Conservation (phyloP, 768 basidiomycete species). For the Tricholoma matsutake region DNA sequence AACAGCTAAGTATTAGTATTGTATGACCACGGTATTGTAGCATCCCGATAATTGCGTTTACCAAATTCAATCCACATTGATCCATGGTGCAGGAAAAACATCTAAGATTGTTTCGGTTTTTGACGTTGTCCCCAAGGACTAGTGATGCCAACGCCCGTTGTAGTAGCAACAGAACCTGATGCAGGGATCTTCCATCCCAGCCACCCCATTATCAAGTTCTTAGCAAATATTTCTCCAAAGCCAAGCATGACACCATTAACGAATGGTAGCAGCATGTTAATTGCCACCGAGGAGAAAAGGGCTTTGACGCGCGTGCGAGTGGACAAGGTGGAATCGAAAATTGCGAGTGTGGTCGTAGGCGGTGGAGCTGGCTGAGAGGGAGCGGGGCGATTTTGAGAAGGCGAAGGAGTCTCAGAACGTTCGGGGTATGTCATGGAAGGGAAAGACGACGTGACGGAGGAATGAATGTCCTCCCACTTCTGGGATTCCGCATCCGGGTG, state of each 20-base stretch:
- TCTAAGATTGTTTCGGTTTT: slow-evolving; percentile 16
- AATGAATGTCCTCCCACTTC: slow-evolving; percentile 74
- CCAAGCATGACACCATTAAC: slow-evolving; percentile 95
- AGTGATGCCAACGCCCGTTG: slow-evolving; percentile 31
- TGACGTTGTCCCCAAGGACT: slow-evolving; percentile 22
- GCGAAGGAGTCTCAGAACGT: slow-evolving; percentile 51
- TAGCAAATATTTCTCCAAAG: slow-evolving; percentile 93
- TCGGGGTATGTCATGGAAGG: slow-evolving; percentile 81
- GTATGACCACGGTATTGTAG: slow-evolving; percentile 1
- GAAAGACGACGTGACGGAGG: slow-evolving; percentile 59
- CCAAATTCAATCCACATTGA: neutral
- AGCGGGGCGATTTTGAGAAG: slow-evolving; percentile 23
- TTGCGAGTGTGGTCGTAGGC: slow-evolving; percentile 56
- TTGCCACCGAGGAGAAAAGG: slow-evolving; percentile 68
- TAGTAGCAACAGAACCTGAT: slow-evolving; percentile 36
- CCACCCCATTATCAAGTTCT: slow-evolving; percentile 62
- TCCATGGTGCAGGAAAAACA: neutral
- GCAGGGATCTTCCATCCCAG: slow-evolving; percentile 43
- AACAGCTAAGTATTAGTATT: neutral
- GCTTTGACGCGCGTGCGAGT: slow-evolving; percentile 66
- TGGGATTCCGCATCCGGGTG: slow-evolving; percentile 44
- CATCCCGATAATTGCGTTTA: neutral
- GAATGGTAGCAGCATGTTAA: slow-evolving; percentile 85
- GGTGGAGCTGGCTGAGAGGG: slow-evolving; percentile 26
- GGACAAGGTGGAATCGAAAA: slow-evolving; percentile 69